Conservation (phyloP, 2,329 filamentous ascomycete genomes). For the Cercospora brassicicola region DNA sequence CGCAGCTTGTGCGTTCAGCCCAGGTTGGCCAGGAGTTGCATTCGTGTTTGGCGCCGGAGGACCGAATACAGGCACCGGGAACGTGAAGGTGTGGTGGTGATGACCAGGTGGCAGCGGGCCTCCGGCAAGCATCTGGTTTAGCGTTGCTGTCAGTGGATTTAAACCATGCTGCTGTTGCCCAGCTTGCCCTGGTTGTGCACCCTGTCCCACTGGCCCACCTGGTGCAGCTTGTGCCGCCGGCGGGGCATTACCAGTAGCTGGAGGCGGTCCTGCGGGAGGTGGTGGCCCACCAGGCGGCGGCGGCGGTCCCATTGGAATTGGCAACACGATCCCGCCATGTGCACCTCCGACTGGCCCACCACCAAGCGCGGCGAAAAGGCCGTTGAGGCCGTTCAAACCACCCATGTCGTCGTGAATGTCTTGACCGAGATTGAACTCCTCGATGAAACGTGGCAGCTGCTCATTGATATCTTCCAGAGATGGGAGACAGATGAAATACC, state of each 20-base stretch:
- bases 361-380: conserved; percentile 3
- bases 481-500: conserved; percentile 20
- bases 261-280: background rate
- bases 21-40: background rate
- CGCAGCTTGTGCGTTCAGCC: background rate
- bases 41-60: background rate
- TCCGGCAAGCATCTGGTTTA: background rate
- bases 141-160: background rate
- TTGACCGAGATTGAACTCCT: conserved; percentile 17
- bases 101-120: background rate
- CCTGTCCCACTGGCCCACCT: background rate
- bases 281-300: background rate
- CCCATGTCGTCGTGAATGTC: conserved; percentile 8
- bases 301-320: background rate
- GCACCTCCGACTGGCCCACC: conserved; percentile 1
- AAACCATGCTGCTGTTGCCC: background rate
- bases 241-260: background rate
- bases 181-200: background rate
- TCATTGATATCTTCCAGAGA: conserved; percentile 14
- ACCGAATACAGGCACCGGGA: background rate
- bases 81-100: background rate
- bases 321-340: conserved; percentile 3
- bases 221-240: background rate
- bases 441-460: conserved; percentile 18
- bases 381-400: background rate